These are phyloP conservation scores for Globisporangium mamillatum DNA, from an alignment of 352 stramenopile species.

Conservation along the genomic window DNA sequence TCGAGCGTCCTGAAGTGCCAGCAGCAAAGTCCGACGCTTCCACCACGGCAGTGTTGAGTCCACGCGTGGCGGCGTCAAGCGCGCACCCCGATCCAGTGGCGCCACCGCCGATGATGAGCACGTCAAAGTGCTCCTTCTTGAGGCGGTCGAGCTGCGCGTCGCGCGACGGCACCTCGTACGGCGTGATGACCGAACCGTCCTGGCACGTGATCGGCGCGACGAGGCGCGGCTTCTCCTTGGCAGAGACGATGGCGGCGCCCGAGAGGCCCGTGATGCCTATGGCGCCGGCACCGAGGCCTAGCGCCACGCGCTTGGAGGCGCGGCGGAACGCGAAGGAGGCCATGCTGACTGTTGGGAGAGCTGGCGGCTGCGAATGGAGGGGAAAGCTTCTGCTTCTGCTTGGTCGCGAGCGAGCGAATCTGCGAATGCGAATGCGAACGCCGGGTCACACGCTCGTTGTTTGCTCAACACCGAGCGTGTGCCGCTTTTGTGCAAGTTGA, in stretches of 20 bases:
- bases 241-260: conserved; percentile 56
- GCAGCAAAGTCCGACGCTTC: conserved; percentile 91
- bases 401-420: conserved; percentile 26
- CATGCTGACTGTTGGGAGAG: conserved; percentile 27
- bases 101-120: conserved; percentile 92
- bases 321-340: conserved; percentile 59
- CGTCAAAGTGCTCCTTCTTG: conserved; percentile 90
- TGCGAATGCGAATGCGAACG: conserved; percentile 26
- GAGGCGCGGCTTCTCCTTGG: conserved; percentile 69
- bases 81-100: conserved; percentile 91
- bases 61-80: conserved; percentile 89
- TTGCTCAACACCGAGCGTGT: background rate
- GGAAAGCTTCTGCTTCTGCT: conserved; percentile 7
- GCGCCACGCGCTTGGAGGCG: conserved; percentile 45
- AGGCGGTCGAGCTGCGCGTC: conserved; percentile 72
- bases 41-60: conserved; percentile 91
- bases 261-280: conserved; percentile 53
- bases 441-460: background rate
- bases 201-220: conserved; percentile 81
- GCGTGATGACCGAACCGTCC: conserved; percentile 79
- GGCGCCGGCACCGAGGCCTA: conserved; percentile 51
- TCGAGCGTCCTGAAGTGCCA: conserved; percentile 91
- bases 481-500: too few species aligned
- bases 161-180: conserved; percentile 78
- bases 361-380: background rate